Evolutionary conservation across 176 grass and related monocot genomes (phyloP), one percentile per base, ranked within the genome.

Genomic region (Hyparrhenia diplandra): DNA sequence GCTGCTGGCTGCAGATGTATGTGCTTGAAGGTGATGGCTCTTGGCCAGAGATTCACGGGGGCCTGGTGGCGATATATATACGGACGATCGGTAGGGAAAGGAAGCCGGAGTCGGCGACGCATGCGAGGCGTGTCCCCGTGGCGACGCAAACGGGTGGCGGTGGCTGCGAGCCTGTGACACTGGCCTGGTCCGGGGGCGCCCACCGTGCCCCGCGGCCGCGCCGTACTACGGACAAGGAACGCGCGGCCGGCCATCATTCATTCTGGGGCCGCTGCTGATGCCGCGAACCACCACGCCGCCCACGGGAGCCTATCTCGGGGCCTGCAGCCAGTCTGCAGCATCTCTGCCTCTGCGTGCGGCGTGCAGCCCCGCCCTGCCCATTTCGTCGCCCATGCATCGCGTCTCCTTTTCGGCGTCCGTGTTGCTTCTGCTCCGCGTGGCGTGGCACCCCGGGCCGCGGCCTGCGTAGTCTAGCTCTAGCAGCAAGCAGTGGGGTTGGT

Each of bases 141-240:
- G 58, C 13, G 58, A 21, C 8, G 73, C 40, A 90, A 87, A 73
- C 64, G 40, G 82, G 75, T 84, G 81, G 84, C 83, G 74, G 28
- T 24, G 17, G 69, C 69, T 29, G n/a, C 11, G 67, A 31, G 31
- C 9, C 29, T 29, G n/a, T n/a, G 0, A 32, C n/a, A n/a, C 30
- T 29, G 23, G 30, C 43, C 13, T 73, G 3, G n/a, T n/a, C n/a
- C n/a, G 12, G 40, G 40, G 32, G 74, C 88, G 84, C 80, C 75
- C 80, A 72, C 71, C 47, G 43, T 23, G 34, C 5, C 5, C 4
- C 42, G 41, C 6, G 43, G 46, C 45, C 8, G 77, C 24, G 20
- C 65, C 55, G 85, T 78, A 49, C 51, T 63, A 78, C 83, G 66
- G 83, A 73, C 83, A 79, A 72, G 30, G 30, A 12, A 35, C 61